Evolutionary conservation across 495 filamentous ascomycete species (phyloP).

Genomic region (Hypoxylon trugodes): DNA sequence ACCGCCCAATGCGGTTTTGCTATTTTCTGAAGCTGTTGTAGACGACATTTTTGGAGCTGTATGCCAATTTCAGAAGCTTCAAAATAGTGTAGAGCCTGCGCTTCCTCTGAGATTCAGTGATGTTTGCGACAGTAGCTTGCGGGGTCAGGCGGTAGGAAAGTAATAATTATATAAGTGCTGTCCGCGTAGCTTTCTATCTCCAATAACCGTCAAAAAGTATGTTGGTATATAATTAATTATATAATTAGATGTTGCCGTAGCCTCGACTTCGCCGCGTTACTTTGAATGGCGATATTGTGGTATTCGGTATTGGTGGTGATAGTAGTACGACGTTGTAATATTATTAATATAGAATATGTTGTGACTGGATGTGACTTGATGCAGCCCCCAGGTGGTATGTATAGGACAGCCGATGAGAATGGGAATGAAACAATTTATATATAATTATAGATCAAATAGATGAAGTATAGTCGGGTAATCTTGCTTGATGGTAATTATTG

Average conservation of each 20-base stretch:
- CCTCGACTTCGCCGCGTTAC: not conserved
- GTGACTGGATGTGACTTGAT: no score
- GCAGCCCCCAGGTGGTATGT: conserved; percentile 4
- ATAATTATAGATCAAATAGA: conserved; percentile 3
- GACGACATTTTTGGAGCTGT: conserved; percentile 28
- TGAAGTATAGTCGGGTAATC: not conserved
- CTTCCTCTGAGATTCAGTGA: not conserved
- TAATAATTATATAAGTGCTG: not conserved
- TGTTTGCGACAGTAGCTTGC: conserved; percentile 12
- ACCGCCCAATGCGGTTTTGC: conserved; percentile 17
- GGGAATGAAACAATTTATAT: conserved; percentile 20
- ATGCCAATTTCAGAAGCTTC: not conserved
- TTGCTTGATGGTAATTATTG: conserved; percentile 10
- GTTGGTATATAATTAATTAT: no score
- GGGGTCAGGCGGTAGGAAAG: conserved; percentile 16
- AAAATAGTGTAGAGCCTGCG: not conserved
- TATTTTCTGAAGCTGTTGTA: conserved; percentile 15
- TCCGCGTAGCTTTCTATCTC: no score
- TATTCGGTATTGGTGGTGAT: not conserved
- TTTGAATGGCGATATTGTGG: not conserved
- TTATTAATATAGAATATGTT: no score
- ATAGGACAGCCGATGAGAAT: conserved; percentile 10
- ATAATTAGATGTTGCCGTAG: not conserved
- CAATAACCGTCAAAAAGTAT: no score
- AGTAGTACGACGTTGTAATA: conserved; percentile 27